These are phyloP conservation scores for Silybum marianum DNA, from an alignment of 129 eudicot species.

Conservation along the genomic window DNA sequence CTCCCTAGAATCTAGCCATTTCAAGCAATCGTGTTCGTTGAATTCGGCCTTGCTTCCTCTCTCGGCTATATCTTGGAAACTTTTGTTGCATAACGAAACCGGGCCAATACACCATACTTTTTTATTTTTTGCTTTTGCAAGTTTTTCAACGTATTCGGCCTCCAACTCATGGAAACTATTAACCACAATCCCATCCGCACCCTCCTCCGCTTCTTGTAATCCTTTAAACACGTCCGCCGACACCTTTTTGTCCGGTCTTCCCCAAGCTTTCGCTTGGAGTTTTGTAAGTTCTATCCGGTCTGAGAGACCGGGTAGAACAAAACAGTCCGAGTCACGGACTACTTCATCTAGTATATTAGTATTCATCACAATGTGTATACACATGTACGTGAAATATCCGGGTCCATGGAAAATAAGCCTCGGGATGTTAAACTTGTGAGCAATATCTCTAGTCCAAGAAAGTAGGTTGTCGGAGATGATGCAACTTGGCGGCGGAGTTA, in stretches of 20 bases:
- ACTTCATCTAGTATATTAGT: constrained; percentile 23
- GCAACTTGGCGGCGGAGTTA: constrained; percentile 42
- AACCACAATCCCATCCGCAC: constrained; percentile 37
- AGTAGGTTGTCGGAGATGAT: constrained; percentile 40
- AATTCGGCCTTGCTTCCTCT: constrained; percentile 52
- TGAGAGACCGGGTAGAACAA: constrained; percentile 43
- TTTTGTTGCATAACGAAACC: constrained; percentile 48
- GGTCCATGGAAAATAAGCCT: constrained; percentile 51
- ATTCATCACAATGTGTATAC: constrained; percentile 18
- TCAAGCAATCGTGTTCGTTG: constrained; percentile 39
- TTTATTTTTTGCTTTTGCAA: constrained; percentile 26
- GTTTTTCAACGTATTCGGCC: constrained; percentile 36
- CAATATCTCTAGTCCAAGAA: constrained; percentile 38
- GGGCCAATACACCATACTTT: constrained; percentile 68
- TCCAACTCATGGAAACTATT: constrained; percentile 63
- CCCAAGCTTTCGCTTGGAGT: constrained; percentile 28
- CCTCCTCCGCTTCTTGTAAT: constrained; percentile 14
- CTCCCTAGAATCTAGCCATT: constrained; percentile 61
- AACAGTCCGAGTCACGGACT: constrained; percentile 23
- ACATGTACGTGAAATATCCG: constrained; percentile 43
- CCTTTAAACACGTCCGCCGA: neutral
- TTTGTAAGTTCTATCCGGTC: constrained; percentile 40
- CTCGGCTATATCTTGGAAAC: constrained; percentile 34
- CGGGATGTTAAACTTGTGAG: constrained; percentile 40
- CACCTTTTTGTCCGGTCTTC: neutral